phyloP scores from a whole-genome alignment of 306 rosid genomes.

The Luffa acutangula region DNA sequence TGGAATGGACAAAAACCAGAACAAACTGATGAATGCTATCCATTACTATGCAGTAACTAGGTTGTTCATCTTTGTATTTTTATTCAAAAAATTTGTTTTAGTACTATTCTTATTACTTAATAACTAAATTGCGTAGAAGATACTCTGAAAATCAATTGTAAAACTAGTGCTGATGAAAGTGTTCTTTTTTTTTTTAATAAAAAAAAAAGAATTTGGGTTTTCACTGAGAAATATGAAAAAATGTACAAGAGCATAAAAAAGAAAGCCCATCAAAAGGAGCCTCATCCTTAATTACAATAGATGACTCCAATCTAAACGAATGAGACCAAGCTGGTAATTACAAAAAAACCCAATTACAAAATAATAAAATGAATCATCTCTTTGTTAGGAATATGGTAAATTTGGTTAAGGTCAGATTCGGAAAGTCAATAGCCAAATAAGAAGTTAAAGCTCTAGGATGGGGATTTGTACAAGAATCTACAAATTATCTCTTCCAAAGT shows the following conservation, averaged over 20 bases:
- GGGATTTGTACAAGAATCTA: not conserved
- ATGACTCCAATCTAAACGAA: too few species aligned
- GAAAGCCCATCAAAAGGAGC: too few species aligned
- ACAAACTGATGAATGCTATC: not conserved
- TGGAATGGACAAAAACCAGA: not conserved
- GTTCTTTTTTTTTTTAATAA: too few species aligned
- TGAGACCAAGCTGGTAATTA: too few species aligned
- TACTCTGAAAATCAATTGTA: not conserved
- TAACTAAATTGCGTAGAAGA: not conserved
- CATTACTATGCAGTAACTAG: not conserved
- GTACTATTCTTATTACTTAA: not conserved
- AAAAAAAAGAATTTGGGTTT: too few species aligned
- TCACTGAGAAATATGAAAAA: too few species aligned
- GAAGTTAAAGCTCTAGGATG: not conserved
- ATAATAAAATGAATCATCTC: not conserved
- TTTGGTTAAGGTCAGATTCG: not conserved
- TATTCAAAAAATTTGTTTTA: not conserved
- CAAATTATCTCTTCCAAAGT: not conserved
- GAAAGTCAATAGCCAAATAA: not conserved
- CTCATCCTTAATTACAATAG: too few species aligned
- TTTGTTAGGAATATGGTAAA: not conserved
- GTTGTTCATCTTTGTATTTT: not conserved
- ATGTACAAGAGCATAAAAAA: too few species aligned
- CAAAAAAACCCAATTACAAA: not conserved
- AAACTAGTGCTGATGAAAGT: not conserved